Evolutionary conservation across 305 asterid genomes (phyloP), one percentile per base, ranked within the genome.

Genomic region (Andrographis paniculata): DNA sequence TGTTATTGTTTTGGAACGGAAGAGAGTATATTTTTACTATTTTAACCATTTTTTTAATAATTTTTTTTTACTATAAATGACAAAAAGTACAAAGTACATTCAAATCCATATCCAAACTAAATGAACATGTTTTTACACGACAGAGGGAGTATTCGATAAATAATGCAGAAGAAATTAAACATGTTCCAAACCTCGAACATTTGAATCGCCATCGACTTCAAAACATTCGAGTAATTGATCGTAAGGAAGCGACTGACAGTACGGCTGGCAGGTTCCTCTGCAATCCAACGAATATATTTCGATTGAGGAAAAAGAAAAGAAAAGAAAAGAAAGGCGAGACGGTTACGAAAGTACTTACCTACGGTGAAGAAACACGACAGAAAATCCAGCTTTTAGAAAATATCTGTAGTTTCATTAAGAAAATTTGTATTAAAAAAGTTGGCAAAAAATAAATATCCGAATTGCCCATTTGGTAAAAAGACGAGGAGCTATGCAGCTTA

Each of bases 221-320:
- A 89, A 76, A 66, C 94, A 82, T 53, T 82, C 79, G 13, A 89
- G 91, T 65, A 89, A 64, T 35, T 94, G 84, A 78, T 89, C 81
- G 45, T 85, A 87, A 12, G 94, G 93, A 72, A 89, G 93, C 17
- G 80, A 65, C 44, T 78, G 56, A 56, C 93, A 89, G 55, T 61
- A 82, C 36, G 96, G 95, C 75, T 89, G 94, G 72, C 71, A 80
- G 44, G 81, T 80, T 65, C 98, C 93, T 69, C 95, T 85, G 73
- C 76, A 63, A 30, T 8, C 4, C 38, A 33, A n/a, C n/a, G n/a
- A n/a, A 9, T 7, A 5, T 33, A 11, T 33, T 11, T 6, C n/a
- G 9, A 10, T 33, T 12, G 38, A 4, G 0, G 13, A 49, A 35
- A 21, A 14, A 47, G 47, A 52, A 52, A 13, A 33, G 2, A 2